Conservation (phyloP, 164 flowering plant genomes). For the Vitis amurensis region DNA sequence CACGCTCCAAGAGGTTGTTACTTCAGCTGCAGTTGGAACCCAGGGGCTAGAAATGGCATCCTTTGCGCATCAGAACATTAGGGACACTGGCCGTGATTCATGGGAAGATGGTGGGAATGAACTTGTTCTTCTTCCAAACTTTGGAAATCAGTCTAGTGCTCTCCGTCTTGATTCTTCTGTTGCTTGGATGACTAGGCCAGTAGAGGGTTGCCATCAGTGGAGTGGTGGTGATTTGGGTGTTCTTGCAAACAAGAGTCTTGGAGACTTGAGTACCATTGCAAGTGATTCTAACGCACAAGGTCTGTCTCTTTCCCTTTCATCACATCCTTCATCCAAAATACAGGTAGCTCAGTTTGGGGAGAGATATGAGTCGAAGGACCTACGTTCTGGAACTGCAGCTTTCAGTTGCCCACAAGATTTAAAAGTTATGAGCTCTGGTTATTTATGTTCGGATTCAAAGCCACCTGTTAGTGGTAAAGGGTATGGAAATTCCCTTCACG, state of each 20-base stretch:
- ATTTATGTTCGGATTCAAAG: conserved; percentile 13
- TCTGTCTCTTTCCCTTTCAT: conserved; percentile 52
- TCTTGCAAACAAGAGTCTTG: conserved; percentile 10
- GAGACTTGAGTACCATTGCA: conserved; percentile 9
- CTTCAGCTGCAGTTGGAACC: conserved; percentile 22
- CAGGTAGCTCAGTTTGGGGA: conserved; percentile 25
- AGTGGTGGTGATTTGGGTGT: conserved; percentile 25
- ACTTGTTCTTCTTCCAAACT: conserved; percentile 32
- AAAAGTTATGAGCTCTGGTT: conserved; percentile 9
- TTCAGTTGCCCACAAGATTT: conserved; percentile 20
- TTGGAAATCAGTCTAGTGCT: conserved; percentile 23
- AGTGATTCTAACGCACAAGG: conserved; percentile 36
- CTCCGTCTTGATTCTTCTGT: conserved; percentile 9
- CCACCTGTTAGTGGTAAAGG: conserved; percentile 20
- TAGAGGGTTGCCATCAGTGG: conserved; percentile 28
- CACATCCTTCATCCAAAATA: conserved; percentile 29
- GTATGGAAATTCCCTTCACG: conserved; percentile 33
- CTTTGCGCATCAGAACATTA: conserved; percentile 12
- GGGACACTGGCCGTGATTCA: conserved; percentile 19
- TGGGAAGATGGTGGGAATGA: conserved; percentile 39
- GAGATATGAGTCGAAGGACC: conserved; percentile 17
- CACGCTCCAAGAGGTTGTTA: conserved; percentile 35
- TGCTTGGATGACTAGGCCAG: conserved; percentile 23
- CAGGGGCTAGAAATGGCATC: conserved; percentile 24
- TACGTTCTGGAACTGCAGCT: conserved; percentile 10